A percentile compares a stretch with the other conserved stretches of the same genome.
Conservation (phyloP, 495 filamentous ascomycete species). For the Aspergillus cristatus region DNA sequence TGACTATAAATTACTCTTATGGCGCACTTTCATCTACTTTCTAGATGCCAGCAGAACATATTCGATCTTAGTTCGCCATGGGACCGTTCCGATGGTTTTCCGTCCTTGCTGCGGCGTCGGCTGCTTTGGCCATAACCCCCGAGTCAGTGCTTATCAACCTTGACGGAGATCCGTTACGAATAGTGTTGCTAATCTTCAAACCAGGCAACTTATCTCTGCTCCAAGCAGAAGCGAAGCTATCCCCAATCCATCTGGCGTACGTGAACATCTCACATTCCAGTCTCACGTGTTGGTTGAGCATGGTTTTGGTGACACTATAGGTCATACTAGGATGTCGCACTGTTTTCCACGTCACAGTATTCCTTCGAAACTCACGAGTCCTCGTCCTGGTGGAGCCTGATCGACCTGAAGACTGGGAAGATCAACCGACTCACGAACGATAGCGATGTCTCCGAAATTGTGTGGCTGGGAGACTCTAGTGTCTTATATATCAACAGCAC, state of each 20-base stretch:
- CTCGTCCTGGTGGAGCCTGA: slow-evolving; percentile 23
- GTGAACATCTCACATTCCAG: slow-evolving; percentile 3
- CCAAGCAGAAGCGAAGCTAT: slow-evolving; percentile 26
- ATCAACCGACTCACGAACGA: slow-evolving; percentile 28
- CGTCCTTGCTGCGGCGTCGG: slow-evolving; percentile 10
- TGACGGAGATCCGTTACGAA: slow-evolving; percentile 2
- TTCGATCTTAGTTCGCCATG: slow-evolving; percentile 4
- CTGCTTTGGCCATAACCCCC: slow-evolving; percentile 10
- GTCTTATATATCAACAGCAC: slow-evolving; percentile 40
- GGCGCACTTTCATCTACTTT: no score
- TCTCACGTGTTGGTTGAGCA: no score
- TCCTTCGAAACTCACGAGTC: slow-evolving; percentile 33
- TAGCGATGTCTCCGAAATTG: slow-evolving; percentile 35
- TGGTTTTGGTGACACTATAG: not conserved
- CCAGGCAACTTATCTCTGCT: slow-evolving; percentile 25
- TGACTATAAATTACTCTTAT: no score
- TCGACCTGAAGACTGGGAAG: slow-evolving; percentile 32
- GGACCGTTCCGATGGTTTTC: slow-evolving; percentile 10
- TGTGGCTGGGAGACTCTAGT: slow-evolving; percentile 34
- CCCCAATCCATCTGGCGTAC: slow-evolving; percentile 29
- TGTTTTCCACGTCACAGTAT: slow-evolving; percentile 34
- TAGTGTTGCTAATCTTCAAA: not conserved
- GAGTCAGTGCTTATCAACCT: slow-evolving; percentile 8
- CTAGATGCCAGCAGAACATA: no score
- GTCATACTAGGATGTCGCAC: slow-evolving; percentile 14